Base-by-base conservation (phyloP, 768 basidiomycete species). In the Naganishia kalamii region DNA sequence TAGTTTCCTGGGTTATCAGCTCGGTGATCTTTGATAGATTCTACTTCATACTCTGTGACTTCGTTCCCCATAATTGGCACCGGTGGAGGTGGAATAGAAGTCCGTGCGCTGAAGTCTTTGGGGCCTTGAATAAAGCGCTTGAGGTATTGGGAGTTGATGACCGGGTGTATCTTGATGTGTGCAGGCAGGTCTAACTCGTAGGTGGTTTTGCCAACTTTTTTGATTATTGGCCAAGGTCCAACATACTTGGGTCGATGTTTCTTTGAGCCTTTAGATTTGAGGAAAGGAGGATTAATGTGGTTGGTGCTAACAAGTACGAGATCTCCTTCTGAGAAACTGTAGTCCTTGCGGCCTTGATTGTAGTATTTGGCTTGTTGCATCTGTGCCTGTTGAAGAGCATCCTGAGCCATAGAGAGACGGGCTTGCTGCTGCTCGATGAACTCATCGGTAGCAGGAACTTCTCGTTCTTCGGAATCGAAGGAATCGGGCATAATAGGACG, bases 181-280 rank as follows among this genome's bases (percentile, higher is more conserved):
- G 43, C 15, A 13, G 69, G 70, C 6, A 73, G 66, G 19, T 70
- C 60, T 6, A 70, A 60, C 5, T 46, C 49, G 43, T 60, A 70
- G 1, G 71, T 61, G 29, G 50, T 49, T 19, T n/a, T n/a, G n/a
- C n/a, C n/a, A n/a, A n/a, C n/a, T n/a, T n/a, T n/a, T n/a, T n/a
- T n/a, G n/a, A n/a, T 51, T 17, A 29, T 41, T 44, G 23, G 50
- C 65, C 60, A 74, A 1, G 71, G 71, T 25, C 72, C 72, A 51
- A 68, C 17, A 10, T 30, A 68, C 33, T 64, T 69, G 40, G 64
- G 29, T 46, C 70, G 64, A 12, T 71, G 67, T 61, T 72, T 72
- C 35, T 50, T 47, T 19, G 19, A 19, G 17, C 43, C 43, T 46
- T 15, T 23, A 46, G 19, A 15, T 46, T 46, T 15, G 23, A 46